A percentile compares a stretch with the other conserved stretches of the same genome.
Conservation (phyloP, 192 early-diverging fungal species). For the Coemansia sp. region DNA sequence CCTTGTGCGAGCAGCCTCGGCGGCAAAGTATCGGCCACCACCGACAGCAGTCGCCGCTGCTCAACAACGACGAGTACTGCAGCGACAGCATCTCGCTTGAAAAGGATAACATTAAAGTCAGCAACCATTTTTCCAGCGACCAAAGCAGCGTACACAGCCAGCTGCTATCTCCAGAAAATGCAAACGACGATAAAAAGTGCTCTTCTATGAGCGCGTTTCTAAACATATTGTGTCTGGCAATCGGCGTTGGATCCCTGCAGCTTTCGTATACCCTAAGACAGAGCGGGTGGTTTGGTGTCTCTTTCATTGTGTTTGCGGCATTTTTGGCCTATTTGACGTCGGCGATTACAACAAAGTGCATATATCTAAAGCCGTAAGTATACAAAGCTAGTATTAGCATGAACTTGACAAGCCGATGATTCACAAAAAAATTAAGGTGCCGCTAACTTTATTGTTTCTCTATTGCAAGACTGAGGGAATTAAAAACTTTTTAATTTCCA, state of each 20-base stretch:
- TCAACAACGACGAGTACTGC: not conserved
- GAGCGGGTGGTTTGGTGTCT: constrained; percentile 42
- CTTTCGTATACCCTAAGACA: constrained; percentile 39
- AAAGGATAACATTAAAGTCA: not conserved
- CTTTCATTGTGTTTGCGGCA: constrained; percentile 40
- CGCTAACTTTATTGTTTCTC: too few relatives aligned
- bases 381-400: not conserved
- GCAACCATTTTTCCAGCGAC: not conserved
- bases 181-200: constrained; percentile 8
- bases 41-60: not conserved
- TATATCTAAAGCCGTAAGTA: constrained; percentile 53
- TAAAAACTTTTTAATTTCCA: not conserved
- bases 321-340: constrained; percentile 30
- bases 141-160: not conserved
- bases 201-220: constrained; percentile 39
- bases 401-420: too few relatives aligned
- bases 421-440: too few relatives aligned
- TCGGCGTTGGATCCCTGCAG: constrained; percentile 46
- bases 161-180: not conserved
- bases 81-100: not conserved
- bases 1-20: not conserved
- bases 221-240: constrained; percentile 45
- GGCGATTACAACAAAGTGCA: constrained; percentile 30
- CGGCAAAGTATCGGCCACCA: not conserved
- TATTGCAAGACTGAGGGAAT: too few relatives aligned